phyloP scores from a whole-genome alignment of 352 stramenopile genomes.

The Pythium oligandrum region DNA sequence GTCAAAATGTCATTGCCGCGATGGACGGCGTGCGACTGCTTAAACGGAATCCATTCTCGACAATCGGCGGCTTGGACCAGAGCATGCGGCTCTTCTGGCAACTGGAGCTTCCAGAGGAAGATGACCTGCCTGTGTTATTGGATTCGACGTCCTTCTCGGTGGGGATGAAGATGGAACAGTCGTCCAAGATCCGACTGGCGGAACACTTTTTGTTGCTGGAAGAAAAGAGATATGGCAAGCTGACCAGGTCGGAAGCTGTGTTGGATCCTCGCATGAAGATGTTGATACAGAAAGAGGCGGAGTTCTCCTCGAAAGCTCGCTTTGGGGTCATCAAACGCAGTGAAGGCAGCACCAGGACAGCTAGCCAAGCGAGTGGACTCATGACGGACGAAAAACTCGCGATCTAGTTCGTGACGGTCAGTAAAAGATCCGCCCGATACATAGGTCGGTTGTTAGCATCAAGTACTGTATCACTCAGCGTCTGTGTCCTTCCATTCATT shows the following conservation, averaged over 20 bases:
- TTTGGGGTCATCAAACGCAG: conserved; percentile 32
- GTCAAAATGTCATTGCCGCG: conserved; percentile 36
- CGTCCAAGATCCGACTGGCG: conserved; percentile 45
- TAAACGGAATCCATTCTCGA: conserved; percentile 69
- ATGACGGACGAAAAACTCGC: no score
- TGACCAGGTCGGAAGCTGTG: conserved; percentile 23
- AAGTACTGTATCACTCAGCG: no score
- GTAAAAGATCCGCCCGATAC: no score
- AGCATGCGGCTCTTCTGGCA: conserved; percentile 53
- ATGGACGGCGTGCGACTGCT: conserved; percentile 52
- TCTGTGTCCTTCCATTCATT: no score
- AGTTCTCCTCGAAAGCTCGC: conserved; percentile 42
- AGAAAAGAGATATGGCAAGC: conserved; percentile 37
- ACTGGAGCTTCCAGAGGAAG: conserved; percentile 46
- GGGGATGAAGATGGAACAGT: conserved; percentile 28
- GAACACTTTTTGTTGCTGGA: conserved; percentile 60
- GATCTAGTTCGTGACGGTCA: no score
- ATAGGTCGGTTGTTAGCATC: no score
- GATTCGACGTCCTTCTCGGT: conserved; percentile 44
- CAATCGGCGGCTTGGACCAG: conserved; percentile 58
- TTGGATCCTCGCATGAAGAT: conserved; percentile 44
- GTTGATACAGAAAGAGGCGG: conserved; percentile 57
- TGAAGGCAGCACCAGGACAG: no score
- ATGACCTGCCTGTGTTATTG: conserved; percentile 48
- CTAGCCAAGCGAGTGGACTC: no score